These are phyloP conservation scores for Chrysosphaeria jannelii DNA, from an alignment of 2,329 filamentous ascomycete genomes.

Conservation along the genomic window DNA sequence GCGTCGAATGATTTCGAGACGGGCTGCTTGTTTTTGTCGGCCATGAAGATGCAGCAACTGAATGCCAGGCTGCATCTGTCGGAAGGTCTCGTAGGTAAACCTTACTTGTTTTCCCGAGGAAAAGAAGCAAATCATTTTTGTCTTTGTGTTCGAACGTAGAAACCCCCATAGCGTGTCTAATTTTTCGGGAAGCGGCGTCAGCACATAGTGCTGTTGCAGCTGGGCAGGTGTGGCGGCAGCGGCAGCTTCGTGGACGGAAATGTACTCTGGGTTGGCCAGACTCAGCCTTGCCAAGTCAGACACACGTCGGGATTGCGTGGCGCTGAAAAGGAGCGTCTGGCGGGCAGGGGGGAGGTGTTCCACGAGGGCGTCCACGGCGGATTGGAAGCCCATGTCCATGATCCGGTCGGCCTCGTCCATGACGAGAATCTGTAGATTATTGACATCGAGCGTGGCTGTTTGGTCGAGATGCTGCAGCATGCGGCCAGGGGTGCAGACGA, in stretches of 20 bases:
- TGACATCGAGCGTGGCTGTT: slow-evolving; percentile 65
- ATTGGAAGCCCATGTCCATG: slow-evolving; percentile 90
- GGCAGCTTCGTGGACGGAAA: slow-evolving; percentile 71
- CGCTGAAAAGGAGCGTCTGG: slow-evolving; percentile 85
- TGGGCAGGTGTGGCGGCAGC: slow-evolving; percentile 49
- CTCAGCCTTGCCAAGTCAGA: slow-evolving; percentile 75
- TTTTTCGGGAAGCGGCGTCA: slow-evolving; percentile 65
- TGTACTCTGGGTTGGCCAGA: slow-evolving; percentile 73
- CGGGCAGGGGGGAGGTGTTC: slow-evolving; percentile 64
- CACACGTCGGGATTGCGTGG: slow-evolving; percentile 83
- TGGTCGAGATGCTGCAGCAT: slow-evolving; percentile 92
- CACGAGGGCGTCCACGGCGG: slow-evolving; percentile 68
- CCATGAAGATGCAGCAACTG: slow-evolving; percentile 80
- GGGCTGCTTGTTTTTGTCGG: slow-evolving; percentile 68
- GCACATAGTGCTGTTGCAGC: slow-evolving; percentile 72
- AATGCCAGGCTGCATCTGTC: slow-evolving; percentile 81
- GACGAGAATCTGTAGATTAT: slow-evolving; percentile 76
- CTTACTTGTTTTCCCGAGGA: slow-evolving; percentile 90
- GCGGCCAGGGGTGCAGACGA: slow-evolving; percentile 80
- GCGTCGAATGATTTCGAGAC: slow-evolving; percentile 60
- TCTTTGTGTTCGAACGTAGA: slow-evolving; percentile 66
- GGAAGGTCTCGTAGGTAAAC: slow-evolving; percentile 80
- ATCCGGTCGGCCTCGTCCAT: slow-evolving; percentile 91
- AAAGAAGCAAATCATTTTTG: slow-evolving; percentile 84
- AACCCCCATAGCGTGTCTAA: slow-evolving; percentile 83